A percentile compares a stretch with the other conserved stretches of the same genome.
Conservation (phyloP, 2,329 filamentous ascomycete genomes). For the Calonectria ilicicola region DNA sequence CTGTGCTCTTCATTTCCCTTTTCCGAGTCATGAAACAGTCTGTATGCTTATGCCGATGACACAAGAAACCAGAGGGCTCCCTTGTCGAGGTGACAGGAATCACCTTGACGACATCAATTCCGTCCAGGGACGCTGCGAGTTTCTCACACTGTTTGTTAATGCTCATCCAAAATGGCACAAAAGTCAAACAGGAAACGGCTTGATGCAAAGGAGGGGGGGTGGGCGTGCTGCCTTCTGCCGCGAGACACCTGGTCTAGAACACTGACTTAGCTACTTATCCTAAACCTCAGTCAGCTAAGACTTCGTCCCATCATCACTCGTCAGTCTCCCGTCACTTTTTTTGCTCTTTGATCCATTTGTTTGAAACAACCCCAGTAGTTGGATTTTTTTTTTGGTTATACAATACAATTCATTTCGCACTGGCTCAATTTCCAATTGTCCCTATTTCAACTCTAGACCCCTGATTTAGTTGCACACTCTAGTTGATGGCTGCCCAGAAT, state of each 20-base stretch:
- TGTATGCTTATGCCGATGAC: not conserved
- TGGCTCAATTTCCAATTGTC: not conserved
- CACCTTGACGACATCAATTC: not conserved
- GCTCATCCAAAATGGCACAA: not conserved
- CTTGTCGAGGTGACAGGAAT: not conserved
- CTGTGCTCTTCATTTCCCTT: not conserved
- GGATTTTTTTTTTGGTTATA: not conserved
- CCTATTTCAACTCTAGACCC: not conserved
- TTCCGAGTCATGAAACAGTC: conserved; percentile 17
- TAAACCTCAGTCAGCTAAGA: not conserved
- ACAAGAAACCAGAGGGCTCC: not conserved
- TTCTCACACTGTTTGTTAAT: not conserved
- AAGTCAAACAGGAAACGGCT: not conserved
- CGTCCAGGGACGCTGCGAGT: not conserved
- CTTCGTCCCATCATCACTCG: conserved; percentile 1
- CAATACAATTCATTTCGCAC: not conserved
- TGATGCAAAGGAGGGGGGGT: not conserved
- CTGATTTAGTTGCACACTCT: not conserved
- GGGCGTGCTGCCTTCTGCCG: not conserved
- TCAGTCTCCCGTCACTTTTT: not conserved
- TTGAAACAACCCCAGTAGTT: conserved; percentile 1
- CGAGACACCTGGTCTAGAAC: conserved; percentile 10
- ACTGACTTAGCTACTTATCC: not conserved
- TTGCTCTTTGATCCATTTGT: not conserved
- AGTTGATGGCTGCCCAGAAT: not conserved